These are phyloP conservation scores for Lactarius trivialis DNA, from an alignment of 768 basidiomycete genomes.

Conservation along the genomic window DNA sequence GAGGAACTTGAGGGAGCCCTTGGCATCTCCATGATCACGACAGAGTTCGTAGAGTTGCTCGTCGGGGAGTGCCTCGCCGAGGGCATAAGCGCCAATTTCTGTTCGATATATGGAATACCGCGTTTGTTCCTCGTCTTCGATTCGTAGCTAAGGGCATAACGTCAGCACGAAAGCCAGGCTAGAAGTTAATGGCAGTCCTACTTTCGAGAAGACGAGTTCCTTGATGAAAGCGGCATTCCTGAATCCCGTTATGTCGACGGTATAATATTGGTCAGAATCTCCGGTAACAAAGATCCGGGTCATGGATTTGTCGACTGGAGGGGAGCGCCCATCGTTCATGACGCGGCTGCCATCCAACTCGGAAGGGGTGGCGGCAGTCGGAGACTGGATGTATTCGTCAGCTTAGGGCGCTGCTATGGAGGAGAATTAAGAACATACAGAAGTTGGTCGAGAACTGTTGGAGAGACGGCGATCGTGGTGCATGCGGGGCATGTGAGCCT, in stretches of 20 bases:
- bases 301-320: constrained; percentile 20
- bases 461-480: constrained; percentile 26
- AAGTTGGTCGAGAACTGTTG: constrained; percentile 30
- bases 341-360: constrained; percentile 20
- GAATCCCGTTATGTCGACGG: constrained; percentile 65
- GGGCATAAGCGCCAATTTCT: constrained; percentile 72
- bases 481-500: constrained; percentile 24
- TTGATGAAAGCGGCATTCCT: constrained; percentile 62
- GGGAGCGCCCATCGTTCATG: constrained; percentile 22
- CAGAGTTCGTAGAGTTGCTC: constrained; percentile 70
- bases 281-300: constrained; percentile 62
- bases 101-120: constrained; percentile 81
- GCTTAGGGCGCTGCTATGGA: constrained; percentile 3
- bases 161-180: constrained; percentile 7
- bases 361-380: constrained; percentile 23
- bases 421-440: constrained; percentile 24
- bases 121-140: constrained; percentile 76
- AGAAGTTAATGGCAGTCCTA: constrained; percentile 29
- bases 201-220: constrained; percentile 77
- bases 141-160: constrained; percentile 49
- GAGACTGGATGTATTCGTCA: constrained; percentile 26
- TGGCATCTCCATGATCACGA: constrained; percentile 62
- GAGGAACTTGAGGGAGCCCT: constrained; percentile 78
- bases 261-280: constrained; percentile 69
- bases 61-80: constrained; percentile 65